Base-by-base conservation (phyloP, 257 asterid genomes). In the Nicotiana undulata region DNA sequence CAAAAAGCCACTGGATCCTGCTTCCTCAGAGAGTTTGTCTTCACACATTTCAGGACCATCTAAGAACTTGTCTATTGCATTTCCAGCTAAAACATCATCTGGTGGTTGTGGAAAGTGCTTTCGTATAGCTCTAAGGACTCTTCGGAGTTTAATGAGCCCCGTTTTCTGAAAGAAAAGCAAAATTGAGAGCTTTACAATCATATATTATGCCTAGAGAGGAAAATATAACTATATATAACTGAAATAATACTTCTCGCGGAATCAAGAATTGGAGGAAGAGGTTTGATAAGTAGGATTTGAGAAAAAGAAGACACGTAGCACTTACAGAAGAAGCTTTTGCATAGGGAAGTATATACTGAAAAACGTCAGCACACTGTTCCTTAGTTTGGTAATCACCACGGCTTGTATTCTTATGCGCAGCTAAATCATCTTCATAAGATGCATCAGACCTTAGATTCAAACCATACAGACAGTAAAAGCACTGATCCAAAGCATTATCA, bases 291-390 rank as follows among this genome's bases (percentile, higher is more conserved):
- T 28, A 34, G 77, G 59, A 72, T 70, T 44, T 75, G 82, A 78
- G 58, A 55, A 78, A 72, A 60, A 68, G 63, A 40, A 61, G 81
- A 68, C 63, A 74, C 75, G 49, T 79, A 24, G 66, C 13, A 88
- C 99, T 93, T 79, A 93, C 99, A 75, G 98, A 93, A 81, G 97
- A 93, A 85, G 94, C 98, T 90, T 90, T 92, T 15, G 98, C 97
- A 86, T 93, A 95, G 22, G 99, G 95, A 86, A 95, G 96, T 82
- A 95, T 86, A 85, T 95, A 92, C 82, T 87, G 97, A 81, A 95
- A 93, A 85, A 95, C 99, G 83, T 93, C 98, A 82, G 97, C 97
- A 85, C 99, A 95, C 82, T 95, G 99, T 86, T 95, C 98, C 90
- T 95, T 95, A 20, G 97, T 95, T 89, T 95, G 98, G 85, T 95